Evolutionary conservation across 116 monocot species (phyloP).

Genomic region (Iris pallida): DNA sequence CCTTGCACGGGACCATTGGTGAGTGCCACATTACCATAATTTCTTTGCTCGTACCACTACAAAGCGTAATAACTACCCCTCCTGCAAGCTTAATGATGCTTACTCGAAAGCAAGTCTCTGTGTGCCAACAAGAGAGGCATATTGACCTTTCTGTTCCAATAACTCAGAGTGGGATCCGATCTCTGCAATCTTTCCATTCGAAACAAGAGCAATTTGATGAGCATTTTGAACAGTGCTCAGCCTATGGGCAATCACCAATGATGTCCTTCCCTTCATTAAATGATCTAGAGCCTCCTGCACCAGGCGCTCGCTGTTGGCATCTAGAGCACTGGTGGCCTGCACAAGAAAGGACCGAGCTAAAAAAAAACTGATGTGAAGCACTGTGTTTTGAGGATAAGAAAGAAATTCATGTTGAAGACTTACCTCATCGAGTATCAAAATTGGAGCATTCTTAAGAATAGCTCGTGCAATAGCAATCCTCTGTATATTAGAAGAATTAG

Average conservation of each 20-base stretch:
- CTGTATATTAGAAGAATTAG: constrained; percentile 26
- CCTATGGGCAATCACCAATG: constrained; percentile 91
- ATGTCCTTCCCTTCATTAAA: constrained; percentile 84
- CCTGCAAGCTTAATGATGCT: neutral
- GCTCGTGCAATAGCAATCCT: constrained; percentile 96
- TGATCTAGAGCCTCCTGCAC: constrained; percentile 92
- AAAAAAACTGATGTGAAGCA: neutral
- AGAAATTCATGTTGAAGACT: neutral
- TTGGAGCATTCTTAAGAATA: constrained; percentile 89
- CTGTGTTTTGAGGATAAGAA: neutral
- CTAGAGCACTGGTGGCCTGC: constrained; percentile 96
- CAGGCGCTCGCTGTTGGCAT: constrained; percentile 82
- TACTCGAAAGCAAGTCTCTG: constrained; percentile 95
- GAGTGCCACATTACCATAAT: too few relatives aligned
- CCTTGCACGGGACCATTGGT: too few relatives aligned
- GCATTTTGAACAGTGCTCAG: constrained; percentile 97
- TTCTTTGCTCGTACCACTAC: too few relatives aligned
- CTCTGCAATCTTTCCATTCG: constrained; percentile 67
- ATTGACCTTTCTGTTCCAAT: constrained; percentile 56
- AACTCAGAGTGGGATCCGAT: constrained; percentile 77
- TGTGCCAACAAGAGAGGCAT: constrained; percentile 70
- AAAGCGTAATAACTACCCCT: too few relatives aligned
- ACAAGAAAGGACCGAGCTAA: neutral
- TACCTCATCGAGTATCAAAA: constrained; percentile 95
- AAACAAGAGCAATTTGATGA: constrained; percentile 80